Base-by-base conservation (phyloP, 345 rosid species). In the Acer negundo region DNA sequence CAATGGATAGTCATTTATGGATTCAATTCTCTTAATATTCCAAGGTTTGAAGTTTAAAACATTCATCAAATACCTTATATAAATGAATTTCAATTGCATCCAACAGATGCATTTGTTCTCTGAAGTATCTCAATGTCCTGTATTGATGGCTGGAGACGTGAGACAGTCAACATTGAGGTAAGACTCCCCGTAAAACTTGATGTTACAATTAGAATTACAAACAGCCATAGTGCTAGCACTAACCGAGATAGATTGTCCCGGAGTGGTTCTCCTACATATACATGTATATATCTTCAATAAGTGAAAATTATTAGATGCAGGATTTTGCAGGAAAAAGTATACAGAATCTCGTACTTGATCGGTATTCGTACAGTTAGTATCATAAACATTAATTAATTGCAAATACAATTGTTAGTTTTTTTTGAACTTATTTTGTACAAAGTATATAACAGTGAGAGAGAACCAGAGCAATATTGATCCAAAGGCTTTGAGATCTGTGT, bases 151-250 rank as follows among this genome's bases (percentile, higher is more conserved):
- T 31, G 13, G 46, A 69, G 40, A 42, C 64, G 71, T 20, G 70
- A 44, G 23, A 79, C 65, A 4, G 82, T 82, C 55, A 79, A 47
- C 66, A 49, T 19, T 10, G 84, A 84, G 6, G 79, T 49, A 47
- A 84, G 72, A 70, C 63, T 82, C 17, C 76, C 77, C 0, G 80
- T 80, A 65, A 79, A 84, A 17, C 81, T 70, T 5, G 85, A 69
- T 0, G 73, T 20, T 69, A 79, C 72, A 26, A 82, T 73, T 20
- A 82, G 83, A 69, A 79, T 68, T 15, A 75, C 76, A 3, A 84
- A 74, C 53, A 77, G 19, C 83, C 87, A 77, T 72, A 80, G 81
- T 7, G 80, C 81, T 10, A 84, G 67, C 62, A 81, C 81, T 22
- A 73, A 61, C 13, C 59, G 69, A 61, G 82, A 67, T 56, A 59